phyloP scores from a whole-genome alignment of 176 grass and related monocot genomes.

The Eremochloa ophiuroides region DNA sequence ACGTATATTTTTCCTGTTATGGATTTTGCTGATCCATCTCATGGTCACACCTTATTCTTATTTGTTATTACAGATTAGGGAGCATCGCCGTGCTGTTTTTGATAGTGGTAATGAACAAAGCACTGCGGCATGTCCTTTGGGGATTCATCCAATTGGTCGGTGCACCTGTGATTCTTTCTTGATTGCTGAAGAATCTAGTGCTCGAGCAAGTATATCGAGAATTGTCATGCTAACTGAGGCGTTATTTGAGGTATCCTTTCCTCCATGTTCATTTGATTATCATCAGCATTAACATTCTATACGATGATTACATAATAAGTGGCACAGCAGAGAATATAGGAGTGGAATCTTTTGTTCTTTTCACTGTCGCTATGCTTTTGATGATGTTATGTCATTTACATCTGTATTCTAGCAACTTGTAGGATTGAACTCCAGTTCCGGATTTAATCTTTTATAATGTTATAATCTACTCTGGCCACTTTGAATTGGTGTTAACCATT shows the following conservation, averaged over 20 bases:
- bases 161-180: constrained; percentile 84
- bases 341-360: background rate
- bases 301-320: background rate
- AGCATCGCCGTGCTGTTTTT: constrained; percentile 61
- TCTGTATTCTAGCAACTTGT: background rate
- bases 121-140: constrained; percentile 60
- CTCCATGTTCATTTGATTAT: constrained; percentile 10
- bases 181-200: constrained; percentile 70
- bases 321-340: background rate
- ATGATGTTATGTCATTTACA: background rate
- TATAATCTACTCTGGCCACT: background rate
- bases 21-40: constrained; percentile 3
- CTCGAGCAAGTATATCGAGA: constrained; percentile 84
- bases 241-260: constrained; percentile 79
- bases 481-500: background rate
- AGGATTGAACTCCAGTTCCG: background rate
- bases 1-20: constrained; percentile 6
- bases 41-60: constrained; percentile 19
- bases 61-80: constrained; percentile 57
- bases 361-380: background rate
- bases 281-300: constrained; percentile 16
- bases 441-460: background rate
- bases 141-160: constrained; percentile 79
- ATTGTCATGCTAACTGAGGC: constrained; percentile 98
- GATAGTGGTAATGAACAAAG: constrained; percentile 50